Evolutionary conservation across 352 stramenopile species (phyloP), one percentile per base, ranked within the genome.

Genomic region (Pythium dissimile): DNA sequence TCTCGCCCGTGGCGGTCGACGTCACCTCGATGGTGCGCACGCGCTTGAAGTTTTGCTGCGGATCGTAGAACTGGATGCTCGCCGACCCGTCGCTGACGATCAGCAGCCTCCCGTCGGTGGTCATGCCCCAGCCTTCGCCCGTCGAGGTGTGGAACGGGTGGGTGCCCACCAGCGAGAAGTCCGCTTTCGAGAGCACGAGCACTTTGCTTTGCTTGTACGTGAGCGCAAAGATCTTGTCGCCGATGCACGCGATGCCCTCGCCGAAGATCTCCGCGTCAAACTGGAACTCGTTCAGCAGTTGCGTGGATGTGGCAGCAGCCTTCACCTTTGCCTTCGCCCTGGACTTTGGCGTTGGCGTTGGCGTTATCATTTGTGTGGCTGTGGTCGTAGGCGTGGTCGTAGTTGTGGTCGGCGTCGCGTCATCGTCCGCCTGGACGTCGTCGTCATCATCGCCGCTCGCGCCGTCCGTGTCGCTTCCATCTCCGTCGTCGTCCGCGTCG

Each of bases 41-140:
- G 41, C 76, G 66, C 44, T 71, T 63, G 47, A 93, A 89, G 8
- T 73, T 66, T 15, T 73, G 52, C 12, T 32, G 46, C 12, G 83
- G 84, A 53, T 96, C 84, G 54, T 79, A 90, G 68, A 95, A 96
- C 60, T 77, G 71, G 47, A 96, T 71, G 15, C 59, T 75, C 21
- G 80, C 54, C 8, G 80, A 94, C 18, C 88, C 87, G 67, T 96
- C 88, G 59, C 85, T 95, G 12, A 89, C 84, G 43, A 96, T 90
- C 15, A 96, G 69, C 38, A 84, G 75, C 47, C 78, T 53, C 9
- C 81, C 83, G 56, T 96, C 84, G 12, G 79, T 91, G 3, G 86
- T 90, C 57, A 96, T 84, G 42, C 88, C 88, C 88, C 88, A 96
- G 53, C 88, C 88, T 78, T 96, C 83, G n/a, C 76, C 80, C 10